These are phyloP conservation scores for Diplodia seriata DNA, from an alignment of 2,329 filamentous ascomycete genomes.

Conservation along the genomic window DNA sequence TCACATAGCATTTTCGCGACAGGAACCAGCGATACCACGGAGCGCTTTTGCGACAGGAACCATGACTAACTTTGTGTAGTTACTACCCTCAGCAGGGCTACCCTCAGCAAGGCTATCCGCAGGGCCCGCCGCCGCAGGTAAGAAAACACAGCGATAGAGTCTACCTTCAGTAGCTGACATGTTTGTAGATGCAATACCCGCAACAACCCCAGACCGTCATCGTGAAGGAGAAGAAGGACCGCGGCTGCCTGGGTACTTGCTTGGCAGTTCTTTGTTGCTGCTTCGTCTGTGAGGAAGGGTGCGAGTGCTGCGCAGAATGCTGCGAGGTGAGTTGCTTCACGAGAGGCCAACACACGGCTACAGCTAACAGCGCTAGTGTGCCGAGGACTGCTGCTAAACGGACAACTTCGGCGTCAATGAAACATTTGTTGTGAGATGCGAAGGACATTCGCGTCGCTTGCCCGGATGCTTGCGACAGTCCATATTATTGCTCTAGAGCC, in stretches of 20 bases:
- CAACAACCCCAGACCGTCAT: conserved; percentile 54
- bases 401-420: background rate
- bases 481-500: background rate
- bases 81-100: conserved; percentile 36
- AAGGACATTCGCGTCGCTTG: conserved; percentile 1
- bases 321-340: conserved; percentile 56
- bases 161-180: background rate
- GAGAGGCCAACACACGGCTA: background rate
- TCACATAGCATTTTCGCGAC: background rate
- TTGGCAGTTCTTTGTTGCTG: conserved; percentile 67
- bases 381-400: conserved; percentile 43
- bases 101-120: conserved; percentile 36
- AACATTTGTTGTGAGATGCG: background rate
- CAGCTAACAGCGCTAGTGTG: conserved; percentile 39
- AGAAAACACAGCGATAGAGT: background rate
- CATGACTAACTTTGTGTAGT: background rate
- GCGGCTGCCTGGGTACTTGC: conserved; percentile 60
- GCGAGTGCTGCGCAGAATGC: conserved; percentile 69
- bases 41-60: background rate
- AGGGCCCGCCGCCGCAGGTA: conserved; percentile 20
- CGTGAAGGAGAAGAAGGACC: conserved; percentile 56
- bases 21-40: too few species aligned
- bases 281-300: conserved; percentile 69
- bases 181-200: conserved; percentile 57
- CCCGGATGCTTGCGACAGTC: conserved; percentile 12